Evolutionary conservation across 1,284 basidiomycete species (phyloP).

Genomic region (Schizopora paradoxa): DNA sequence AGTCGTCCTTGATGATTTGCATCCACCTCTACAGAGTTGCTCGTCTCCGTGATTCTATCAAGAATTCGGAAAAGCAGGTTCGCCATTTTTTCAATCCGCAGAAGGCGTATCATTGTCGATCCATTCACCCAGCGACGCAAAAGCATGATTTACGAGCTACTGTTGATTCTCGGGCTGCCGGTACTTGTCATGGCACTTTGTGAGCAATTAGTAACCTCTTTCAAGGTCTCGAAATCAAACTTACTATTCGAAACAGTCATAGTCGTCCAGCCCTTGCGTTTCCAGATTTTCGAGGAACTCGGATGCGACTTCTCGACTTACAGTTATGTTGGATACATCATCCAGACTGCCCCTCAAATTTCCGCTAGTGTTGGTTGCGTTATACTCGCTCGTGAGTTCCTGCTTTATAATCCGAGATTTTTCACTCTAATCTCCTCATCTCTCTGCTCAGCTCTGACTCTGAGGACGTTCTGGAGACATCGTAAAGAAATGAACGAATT

Average conservation of each 20-base stretch:
- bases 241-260: too few species aligned
- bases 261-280: constrained; percentile 1
- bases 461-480: too few species aligned
- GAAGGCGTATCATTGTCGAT: too few species aligned
- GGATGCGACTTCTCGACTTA: neutral
- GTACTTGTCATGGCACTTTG: neutral
- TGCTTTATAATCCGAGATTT: too few species aligned
- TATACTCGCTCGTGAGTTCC: too few species aligned
- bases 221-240: neutral
- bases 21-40: neutral
- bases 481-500: too few species aligned
- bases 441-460: too few species aligned
- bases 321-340: too few species aligned
- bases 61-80: neutral
- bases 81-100: neutral
- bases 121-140: too few species aligned
- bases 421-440: too few species aligned
- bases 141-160: neutral
- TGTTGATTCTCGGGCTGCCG: neutral
- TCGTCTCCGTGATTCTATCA: neutral
- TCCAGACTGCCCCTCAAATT: too few species aligned
- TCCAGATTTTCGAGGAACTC: constrained; percentile 2
- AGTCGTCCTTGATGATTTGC: neutral
- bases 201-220: neutral
- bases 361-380: too few species aligned